These are phyloP conservation scores for Xylaria sp. DNA, from an alignment of 2,329 filamentous ascomycete species.

Conservation along the genomic window DNA sequence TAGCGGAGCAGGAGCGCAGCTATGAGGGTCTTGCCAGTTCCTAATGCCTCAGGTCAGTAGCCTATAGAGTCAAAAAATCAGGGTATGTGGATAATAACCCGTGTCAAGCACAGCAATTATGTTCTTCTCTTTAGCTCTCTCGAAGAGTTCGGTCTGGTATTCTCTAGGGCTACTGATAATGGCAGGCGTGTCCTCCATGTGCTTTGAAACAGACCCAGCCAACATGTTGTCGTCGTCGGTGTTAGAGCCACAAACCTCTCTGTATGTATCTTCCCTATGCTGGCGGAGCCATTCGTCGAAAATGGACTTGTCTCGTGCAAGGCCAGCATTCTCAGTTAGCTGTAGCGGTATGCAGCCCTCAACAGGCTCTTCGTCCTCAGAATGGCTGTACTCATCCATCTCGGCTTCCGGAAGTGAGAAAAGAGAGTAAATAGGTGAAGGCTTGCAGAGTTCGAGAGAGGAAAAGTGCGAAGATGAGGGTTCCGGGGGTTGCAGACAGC, in stretches of 20 bases:
- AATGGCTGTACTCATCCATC: constrained; percentile 19
- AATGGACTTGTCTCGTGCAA: constrained; percentile 15
- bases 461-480: not conserved
- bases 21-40: constrained; percentile 95
- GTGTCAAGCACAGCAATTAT: constrained; percentile 93
- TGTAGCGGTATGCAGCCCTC: not conserved
- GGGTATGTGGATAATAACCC: constrained; percentile 51
- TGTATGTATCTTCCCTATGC: constrained; percentile 19
- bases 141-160: constrained; percentile 91
- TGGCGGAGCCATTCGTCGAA: constrained; percentile 26
- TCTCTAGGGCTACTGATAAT: constrained; percentile 83
- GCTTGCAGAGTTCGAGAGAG: not conserved
- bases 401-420: not conserved
- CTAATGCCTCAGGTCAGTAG: constrained; percentile 47
- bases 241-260: not conserved
- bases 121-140: constrained; percentile 82
- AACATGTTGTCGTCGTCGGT: not conserved
- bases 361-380: constrained; percentile 16
- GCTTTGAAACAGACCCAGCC: constrained; percentile 31
- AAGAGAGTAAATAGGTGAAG: not conserved
- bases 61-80: not conserved
- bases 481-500: too few species aligned
- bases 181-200: constrained; percentile 55
- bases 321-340: not conserved
- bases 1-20: constrained; percentile 83